Percentiles rank a stretch among this genome's conserved stretches.
These are phyloP conservation scores for Kokia cookei DNA, from an alignment of 441 rosid species.

Conservation along the genomic window DNA sequence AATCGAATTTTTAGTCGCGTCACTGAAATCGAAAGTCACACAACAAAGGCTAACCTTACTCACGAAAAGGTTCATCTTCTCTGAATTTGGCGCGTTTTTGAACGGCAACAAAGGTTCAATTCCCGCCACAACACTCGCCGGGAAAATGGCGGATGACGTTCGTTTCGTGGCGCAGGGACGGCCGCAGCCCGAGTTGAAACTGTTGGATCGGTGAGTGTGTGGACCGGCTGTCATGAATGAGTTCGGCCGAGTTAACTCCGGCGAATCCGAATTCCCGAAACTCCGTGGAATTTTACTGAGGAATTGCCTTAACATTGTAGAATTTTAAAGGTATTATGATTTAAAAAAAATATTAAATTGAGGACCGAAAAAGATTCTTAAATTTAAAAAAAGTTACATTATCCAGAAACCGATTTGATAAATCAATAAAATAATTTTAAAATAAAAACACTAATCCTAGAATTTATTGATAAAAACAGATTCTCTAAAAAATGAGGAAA, in stretches of 20 bases:
- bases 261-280: slow-evolving; percentile 45
- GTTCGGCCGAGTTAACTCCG: slow-evolving; percentile 38
- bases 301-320: slow-evolving; percentile 64
- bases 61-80: slow-evolving; percentile 71
- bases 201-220: slow-evolving; percentile 30
- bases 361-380: not conserved
- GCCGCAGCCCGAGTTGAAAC: slow-evolving; percentile 27
- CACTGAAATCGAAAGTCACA: slow-evolving; percentile 76
- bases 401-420: not conserved
- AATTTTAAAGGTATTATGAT: not conserved
- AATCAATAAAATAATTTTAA: not conserved
- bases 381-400: not conserved
- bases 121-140: slow-evolving; percentile 75
- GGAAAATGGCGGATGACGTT: slow-evolving; percentile 74
- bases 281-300: slow-evolving; percentile 65
- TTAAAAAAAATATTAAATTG: not conserved
- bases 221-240: slow-evolving; percentile 16
- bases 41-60: slow-evolving; percentile 87
- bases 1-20: slow-evolving; percentile 54
- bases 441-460: slow-evolving; percentile 8
- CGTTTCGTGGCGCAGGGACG: slow-evolving; percentile 56
- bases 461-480: slow-evolving; percentile 8
- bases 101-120: slow-evolving; percentile 79
- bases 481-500: not conserved
- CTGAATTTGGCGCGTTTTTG: slow-evolving; percentile 67